Percentiles rank a stretch among this genome's conserved stretches.
These are phyloP conservation scores for Rhynchosporium graminicola DNA, from an alignment of 2,329 filamentous ascomycete genomes.

Conservation along the genomic window DNA sequence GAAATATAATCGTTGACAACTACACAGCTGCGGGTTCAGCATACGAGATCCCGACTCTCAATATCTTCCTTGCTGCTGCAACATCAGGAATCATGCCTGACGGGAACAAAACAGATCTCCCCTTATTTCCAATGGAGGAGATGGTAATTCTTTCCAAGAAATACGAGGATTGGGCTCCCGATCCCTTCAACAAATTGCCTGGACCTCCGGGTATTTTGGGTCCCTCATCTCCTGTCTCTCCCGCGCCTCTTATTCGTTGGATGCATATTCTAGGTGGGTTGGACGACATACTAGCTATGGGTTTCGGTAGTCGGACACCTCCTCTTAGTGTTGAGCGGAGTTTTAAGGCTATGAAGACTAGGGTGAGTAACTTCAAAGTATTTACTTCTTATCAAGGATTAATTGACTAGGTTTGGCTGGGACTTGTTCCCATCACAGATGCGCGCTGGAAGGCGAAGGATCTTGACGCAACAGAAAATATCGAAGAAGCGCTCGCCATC, in stretches of 20 bases:
- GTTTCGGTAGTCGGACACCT: conserved; percentile 4
- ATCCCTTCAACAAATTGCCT: conserved; percentile 28
- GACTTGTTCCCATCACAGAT: conserved; percentile 28
- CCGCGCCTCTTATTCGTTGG: conserved; percentile 25
- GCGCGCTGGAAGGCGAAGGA: conserved; percentile 29
- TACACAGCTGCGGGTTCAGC: conserved; percentile 14
- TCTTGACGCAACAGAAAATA: conserved; percentile 30
- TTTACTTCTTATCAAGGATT: background rate
- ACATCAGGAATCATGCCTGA: conserved; percentile 28
- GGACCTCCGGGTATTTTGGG: conserved; percentile 20
- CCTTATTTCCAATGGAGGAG: conserved; percentile 24
- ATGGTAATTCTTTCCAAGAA: conserved; percentile 20
- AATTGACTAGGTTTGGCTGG: conserved; percentile 32
- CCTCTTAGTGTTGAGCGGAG: conserved; percentile 23
- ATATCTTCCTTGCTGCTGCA: conserved; percentile 25
- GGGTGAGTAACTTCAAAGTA: conserved; percentile 15
- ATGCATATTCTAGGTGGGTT: conserved; percentile 26
- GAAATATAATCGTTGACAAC: background rate
- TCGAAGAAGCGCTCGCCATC: conserved; percentile 33
- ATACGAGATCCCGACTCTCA: conserved; percentile 25
- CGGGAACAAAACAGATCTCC: conserved; percentile 20
- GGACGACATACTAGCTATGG: conserved; percentile 19
- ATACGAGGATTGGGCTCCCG: conserved; percentile 31
- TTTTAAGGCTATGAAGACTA: conserved; percentile 28
- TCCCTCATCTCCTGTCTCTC: conserved; percentile 16